Conservation (phyloP, 2,329 filamentous ascomycete species). For the Alternaria sp. region DNA sequence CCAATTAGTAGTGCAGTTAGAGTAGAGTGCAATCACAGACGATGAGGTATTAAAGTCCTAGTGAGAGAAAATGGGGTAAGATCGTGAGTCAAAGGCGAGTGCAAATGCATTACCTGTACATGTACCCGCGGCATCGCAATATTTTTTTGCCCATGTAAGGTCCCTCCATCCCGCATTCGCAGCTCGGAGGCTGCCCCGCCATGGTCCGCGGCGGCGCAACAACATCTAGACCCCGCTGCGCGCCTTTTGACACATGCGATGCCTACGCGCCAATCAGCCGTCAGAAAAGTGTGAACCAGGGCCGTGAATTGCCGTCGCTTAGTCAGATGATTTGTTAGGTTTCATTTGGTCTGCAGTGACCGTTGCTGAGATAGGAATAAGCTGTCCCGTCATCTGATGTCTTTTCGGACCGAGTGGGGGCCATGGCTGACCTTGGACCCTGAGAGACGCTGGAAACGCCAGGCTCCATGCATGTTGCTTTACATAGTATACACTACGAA, state of each 20-base stretch:
- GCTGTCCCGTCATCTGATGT: slow-evolving; percentile 13
- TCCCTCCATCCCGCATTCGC: slow-evolving; percentile 30
- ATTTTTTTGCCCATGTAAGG: slow-evolving; percentile 39
- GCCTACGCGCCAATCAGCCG: slow-evolving; percentile 27
- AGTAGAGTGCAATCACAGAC: background rate
- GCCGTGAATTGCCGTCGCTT: slow-evolving; percentile 41
- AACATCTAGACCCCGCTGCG: slow-evolving; percentile 29
- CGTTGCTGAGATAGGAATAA: slow-evolving; percentile 9
- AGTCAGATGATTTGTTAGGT: slow-evolving; percentile 24
- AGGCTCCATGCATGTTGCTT: slow-evolving; percentile 21
- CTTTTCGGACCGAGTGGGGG: slow-evolving; percentile 17
- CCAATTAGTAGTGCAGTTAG: slow-evolving; percentile 11
- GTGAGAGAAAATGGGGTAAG: slow-evolving; percentile 14
- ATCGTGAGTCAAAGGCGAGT: slow-evolving; percentile 32
- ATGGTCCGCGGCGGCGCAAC: slow-evolving; percentile 16
- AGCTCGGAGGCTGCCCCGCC: slow-evolving; percentile 27
- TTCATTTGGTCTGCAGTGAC: slow-evolving; percentile 7
- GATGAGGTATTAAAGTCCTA: slow-evolving; percentile 7
- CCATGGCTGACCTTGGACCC: slow-evolving; percentile 20
- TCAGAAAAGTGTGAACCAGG: slow-evolving; percentile 6
- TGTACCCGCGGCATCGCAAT: slow-evolving; percentile 34
- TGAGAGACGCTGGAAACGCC: slow-evolving; percentile 24
- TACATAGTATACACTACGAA: slow-evolving; percentile 22
- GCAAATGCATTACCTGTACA: slow-evolving; percentile 36
- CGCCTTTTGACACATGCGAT: slow-evolving; percentile 38